A percentile compares a stretch with the other conserved stretches of the same genome.
Evolutionary conservation across 768 basidiomycete genomes (phyloP).

Genomic region (Phallus indusiatus): DNA sequence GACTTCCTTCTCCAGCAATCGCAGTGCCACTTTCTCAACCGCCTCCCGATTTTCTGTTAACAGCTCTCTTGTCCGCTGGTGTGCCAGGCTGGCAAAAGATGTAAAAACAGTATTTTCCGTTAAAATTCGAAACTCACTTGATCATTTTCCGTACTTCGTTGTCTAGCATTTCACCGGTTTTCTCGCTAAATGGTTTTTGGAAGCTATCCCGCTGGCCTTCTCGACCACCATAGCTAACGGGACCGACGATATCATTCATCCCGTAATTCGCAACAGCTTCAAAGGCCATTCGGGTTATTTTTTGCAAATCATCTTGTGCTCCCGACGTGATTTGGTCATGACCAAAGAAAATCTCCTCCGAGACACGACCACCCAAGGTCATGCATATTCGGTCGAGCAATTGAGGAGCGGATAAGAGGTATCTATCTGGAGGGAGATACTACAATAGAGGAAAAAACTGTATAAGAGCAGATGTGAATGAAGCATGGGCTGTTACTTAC

Average conservation of each 20-base stretch:
- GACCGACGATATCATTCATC: slow-evolving; percentile 92
- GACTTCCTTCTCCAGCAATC: slow-evolving; percentile 91
- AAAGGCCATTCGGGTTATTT: slow-evolving; percentile 97
- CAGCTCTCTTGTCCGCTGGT: slow-evolving; percentile 73
- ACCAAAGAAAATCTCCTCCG: slow-evolving; percentile 98
- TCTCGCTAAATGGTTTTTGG: slow-evolving; percentile 98
- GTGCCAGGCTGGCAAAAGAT: slow-evolving; percentile 45
- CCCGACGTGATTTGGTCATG: slow-evolving; percentile 89
- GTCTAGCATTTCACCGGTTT: slow-evolving; percentile 92
- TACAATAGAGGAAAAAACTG: slow-evolving; percentile 20
- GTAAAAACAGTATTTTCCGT: not conserved
- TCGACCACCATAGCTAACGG: slow-evolving; percentile 91
- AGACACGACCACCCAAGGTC: slow-evolving; percentile 95
- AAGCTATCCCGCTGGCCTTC: slow-evolving; percentile 77
- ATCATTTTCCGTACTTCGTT: slow-evolving; percentile 93
- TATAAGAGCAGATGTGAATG: slow-evolving; percentile 2
- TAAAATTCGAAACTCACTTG: slow-evolving; percentile 33
- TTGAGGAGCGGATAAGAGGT: slow-evolving; percentile 91
- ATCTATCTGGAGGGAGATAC: slow-evolving; percentile 94
- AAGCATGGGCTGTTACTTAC: slow-evolving; percentile 29
- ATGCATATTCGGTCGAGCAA: slow-evolving; percentile 95
- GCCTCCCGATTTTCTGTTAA: slow-evolving; percentile 74
- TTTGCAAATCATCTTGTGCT: slow-evolving; percentile 96
- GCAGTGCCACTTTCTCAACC: slow-evolving; percentile 88
- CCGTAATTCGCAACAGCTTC: slow-evolving; percentile 94